Evolutionary conservation across 176 grass and related monocot species (phyloP).

Genomic region (Panicum miliaceum): DNA sequence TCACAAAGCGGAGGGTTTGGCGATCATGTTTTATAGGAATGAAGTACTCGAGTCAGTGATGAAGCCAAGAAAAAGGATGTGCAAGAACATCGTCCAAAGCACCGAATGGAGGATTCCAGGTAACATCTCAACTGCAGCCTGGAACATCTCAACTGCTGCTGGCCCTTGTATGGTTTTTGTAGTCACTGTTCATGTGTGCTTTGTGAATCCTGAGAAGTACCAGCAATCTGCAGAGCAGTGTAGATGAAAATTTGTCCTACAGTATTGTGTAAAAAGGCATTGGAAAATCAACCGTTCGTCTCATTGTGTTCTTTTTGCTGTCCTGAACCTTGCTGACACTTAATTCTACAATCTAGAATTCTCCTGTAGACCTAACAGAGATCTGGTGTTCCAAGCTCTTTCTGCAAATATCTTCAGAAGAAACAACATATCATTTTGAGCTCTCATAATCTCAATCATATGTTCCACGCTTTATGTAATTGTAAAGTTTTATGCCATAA

Average conservation of each 20-base stretch:
- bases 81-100: constrained; percentile 35
- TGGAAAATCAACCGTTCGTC: constrained; percentile 24
- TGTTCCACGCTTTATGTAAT: background rate
- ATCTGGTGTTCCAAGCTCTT: background rate
- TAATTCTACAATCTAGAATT: background rate
- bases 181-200: constrained; percentile 42
- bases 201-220: constrained; percentile 50
- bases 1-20: constrained; percentile 51
- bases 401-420: constrained; percentile 22
- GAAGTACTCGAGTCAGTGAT: constrained; percentile 35
- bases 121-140: background rate
- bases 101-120: constrained; percentile 40
- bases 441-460: background rate
- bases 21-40: constrained; percentile 56
- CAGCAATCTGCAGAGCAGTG: constrained; percentile 56
- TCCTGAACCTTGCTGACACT: background rate
- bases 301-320: background rate
- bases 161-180: constrained; percentile 42
- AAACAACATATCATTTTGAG: background rate
- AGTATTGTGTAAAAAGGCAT: constrained; percentile 48
- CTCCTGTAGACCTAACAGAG: background rate
- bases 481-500: background rate
- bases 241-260: background rate
- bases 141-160: too few species aligned
- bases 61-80: constrained; percentile 58